Percentiles rank a stretch among this genome's conserved stretches.
phyloP scores from a whole-genome alignment of 805 yeast genomes.

The Kodamaea jinghongensis region DNA sequence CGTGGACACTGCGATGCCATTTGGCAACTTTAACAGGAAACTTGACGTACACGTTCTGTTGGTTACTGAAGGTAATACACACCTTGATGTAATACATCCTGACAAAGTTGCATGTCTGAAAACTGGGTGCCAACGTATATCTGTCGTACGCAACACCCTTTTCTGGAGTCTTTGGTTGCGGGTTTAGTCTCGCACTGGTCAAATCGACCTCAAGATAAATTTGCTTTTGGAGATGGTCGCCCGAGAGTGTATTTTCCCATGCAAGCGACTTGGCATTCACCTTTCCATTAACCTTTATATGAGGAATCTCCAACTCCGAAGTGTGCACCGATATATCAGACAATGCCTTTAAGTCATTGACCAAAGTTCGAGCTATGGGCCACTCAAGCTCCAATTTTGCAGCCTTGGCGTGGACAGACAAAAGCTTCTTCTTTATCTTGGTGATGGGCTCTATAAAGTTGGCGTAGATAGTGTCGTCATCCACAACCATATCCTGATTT shows the following conservation, averaged over 20 bases:
- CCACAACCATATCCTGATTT: slow-evolving; percentile 1
- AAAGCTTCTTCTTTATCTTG: neutral
- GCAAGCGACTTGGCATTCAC: neutral
- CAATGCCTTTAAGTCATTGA: slow-evolving; percentile 4
- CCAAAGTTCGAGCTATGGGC: neutral
- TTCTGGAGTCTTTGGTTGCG: no score
- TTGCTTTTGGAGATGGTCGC: neutral
- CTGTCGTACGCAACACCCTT: neutral
- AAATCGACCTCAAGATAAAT: slow-evolving; percentile 3
- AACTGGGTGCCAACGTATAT: neutral
- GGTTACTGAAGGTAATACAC: neutral
- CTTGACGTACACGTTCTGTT: neutral
- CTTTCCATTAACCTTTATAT: slow-evolving; percentile 1
- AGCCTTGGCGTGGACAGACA: slow-evolving; percentile 1
- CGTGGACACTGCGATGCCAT: no score
- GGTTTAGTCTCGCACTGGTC: slow-evolving; percentile 2
- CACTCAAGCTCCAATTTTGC: slow-evolving; percentile 2
- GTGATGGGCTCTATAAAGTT: slow-evolving; percentile 1
- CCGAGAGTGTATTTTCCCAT: neutral
- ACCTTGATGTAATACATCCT: slow-evolving; percentile 1
- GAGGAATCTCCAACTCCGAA: slow-evolving; percentile 6
- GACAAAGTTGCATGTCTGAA: slow-evolving; percentile 1
- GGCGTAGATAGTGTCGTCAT: slow-evolving; percentile 1
- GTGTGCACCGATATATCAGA: neutral
- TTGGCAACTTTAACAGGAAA: neutral